phyloP scores from a whole-genome alignment of 2,329 filamentous ascomycete genomes.

The Epichloe hybrida region DNA sequence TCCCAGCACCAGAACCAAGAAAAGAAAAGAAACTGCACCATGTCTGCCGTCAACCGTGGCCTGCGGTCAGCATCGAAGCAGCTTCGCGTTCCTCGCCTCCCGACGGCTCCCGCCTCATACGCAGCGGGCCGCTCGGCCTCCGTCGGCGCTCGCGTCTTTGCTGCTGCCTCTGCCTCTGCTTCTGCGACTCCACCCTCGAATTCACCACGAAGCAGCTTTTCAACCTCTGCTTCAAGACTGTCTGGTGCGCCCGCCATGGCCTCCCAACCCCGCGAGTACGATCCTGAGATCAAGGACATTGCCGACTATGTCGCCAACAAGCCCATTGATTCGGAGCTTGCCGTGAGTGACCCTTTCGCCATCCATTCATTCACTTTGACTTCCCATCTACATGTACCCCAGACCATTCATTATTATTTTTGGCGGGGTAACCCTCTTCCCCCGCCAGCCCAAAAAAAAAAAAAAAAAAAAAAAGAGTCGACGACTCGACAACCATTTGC shows the following conservation, averaged over 20 bases:
- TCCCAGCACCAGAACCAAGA: neutral
- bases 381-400: neutral
- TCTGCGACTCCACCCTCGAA: conserved; percentile 10
- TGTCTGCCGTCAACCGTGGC: conserved; percentile 42
- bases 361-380: neutral
- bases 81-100: conserved; percentile 30
- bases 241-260: conserved; percentile 38
- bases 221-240: conserved; percentile 33
- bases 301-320: conserved; percentile 90
- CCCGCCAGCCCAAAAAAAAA: neutral
- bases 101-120: neutral
- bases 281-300: conserved; percentile 90
- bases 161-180: conserved; percentile 13
- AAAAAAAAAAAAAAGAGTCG: too few relatives aligned
- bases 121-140: conserved; percentile 11
- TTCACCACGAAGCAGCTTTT: conserved; percentile 27
- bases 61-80: conserved; percentile 41
- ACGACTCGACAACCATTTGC: neutral
- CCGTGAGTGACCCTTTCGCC: conserved; percentile 45
- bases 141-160: conserved; percentile 17
- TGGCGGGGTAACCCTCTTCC: neutral
- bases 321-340: conserved; percentile 78
- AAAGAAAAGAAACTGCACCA: conserved; percentile 14
- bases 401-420: too few relatives aligned
- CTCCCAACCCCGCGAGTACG: conserved; percentile 51